Percentiles rank a stretch among this genome's conserved stretches.
Evolutionary conservation across 2,329 filamentous ascomycete genomes (phyloP).

Genomic region (Sporothrix dimorphospora): DNA sequence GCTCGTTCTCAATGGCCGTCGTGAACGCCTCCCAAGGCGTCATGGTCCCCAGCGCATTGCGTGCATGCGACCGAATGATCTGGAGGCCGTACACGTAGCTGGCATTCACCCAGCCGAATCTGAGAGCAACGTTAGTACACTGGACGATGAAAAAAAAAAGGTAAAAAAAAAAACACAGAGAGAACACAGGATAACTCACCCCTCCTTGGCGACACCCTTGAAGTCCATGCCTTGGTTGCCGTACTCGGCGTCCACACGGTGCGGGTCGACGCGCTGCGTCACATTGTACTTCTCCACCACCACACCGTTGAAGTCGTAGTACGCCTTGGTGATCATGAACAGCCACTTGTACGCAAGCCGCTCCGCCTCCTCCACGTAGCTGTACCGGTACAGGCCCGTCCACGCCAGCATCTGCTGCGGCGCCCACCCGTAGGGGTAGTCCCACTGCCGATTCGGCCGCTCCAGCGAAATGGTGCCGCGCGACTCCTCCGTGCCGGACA

Average conservation of each 20-base stretch:
- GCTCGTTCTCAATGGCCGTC: constrained; percentile 63
- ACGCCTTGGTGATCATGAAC: constrained; percentile 97
- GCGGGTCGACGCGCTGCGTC: constrained; percentile 83
- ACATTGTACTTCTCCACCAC: constrained; percentile 99
- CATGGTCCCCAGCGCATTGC: constrained; percentile 82
- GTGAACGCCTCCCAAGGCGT: constrained; percentile 85
- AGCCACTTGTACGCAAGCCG: constrained; percentile 93
- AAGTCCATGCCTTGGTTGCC: constrained; percentile 96
- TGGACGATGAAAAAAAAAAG: background rate
- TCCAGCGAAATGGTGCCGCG: constrained; percentile 78
- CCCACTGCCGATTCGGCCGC: constrained; percentile 95
- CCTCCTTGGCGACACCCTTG: constrained; percentile 93
- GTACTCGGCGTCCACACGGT: constrained; percentile 94
- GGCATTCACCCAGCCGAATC: constrained; percentile 98
- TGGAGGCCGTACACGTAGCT: constrained; percentile 94
- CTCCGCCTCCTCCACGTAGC: constrained; percentile 87
- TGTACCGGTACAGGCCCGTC: constrained; percentile 89
- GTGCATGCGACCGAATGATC: constrained; percentile 86
- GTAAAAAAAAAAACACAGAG: background rate
- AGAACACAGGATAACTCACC: constrained; percentile 63
- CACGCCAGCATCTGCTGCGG: constrained; percentile 98
- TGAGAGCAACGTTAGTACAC: constrained; percentile 47
- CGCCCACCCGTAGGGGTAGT: constrained; percentile 97
- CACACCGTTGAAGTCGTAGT: constrained; percentile 97
- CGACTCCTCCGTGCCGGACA: constrained; percentile 88